phyloP scores from a whole-genome alignment of 2,329 filamentous ascomycete genomes.

The Colletotrichum falcatum region DNA sequence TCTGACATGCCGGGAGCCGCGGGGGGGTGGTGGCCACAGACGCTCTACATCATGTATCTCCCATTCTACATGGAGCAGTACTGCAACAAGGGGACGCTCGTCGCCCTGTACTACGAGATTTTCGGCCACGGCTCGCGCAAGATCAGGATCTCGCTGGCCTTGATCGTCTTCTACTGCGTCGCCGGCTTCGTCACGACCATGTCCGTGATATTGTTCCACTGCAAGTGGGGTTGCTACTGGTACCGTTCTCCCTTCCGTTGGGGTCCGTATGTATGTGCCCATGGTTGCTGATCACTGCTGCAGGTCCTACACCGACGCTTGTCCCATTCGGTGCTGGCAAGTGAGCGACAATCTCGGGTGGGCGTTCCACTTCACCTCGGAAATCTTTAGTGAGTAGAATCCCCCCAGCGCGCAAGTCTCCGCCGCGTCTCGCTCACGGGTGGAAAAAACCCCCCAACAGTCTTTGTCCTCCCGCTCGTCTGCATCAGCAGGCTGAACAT shows the following conservation, averaged over 20 bases:
- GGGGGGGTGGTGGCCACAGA: no score
- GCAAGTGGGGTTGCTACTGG: conserved; percentile 8
- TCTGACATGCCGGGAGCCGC: no score
- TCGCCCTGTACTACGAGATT: neutral
- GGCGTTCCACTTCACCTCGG: neutral
- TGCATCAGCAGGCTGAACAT: neutral
- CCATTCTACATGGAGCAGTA: neutral
- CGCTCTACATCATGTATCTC: neutral
- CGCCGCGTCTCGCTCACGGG: neutral
- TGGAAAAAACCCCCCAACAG: neutral
- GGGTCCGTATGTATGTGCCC: neutral
- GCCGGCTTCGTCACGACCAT: conserved; percentile 1
- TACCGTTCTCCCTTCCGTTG: neutral
- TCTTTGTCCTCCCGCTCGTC: conserved; percentile 2
- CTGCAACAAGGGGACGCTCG: conserved; percentile 4
- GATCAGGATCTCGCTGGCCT: neutral
- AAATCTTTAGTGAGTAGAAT: neutral
- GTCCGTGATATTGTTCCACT: neutral
- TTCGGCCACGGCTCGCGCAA: neutral
- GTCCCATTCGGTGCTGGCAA: neutral
- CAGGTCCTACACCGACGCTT: neutral
- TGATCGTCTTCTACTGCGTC: neutral
- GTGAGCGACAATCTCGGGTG: conserved; percentile 1
- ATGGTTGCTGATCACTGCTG: neutral
- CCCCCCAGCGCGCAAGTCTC: no score